Evolutionary conservation across 441 rosid species (phyloP).

Genomic region (Theobroma grandiflorum): DNA sequence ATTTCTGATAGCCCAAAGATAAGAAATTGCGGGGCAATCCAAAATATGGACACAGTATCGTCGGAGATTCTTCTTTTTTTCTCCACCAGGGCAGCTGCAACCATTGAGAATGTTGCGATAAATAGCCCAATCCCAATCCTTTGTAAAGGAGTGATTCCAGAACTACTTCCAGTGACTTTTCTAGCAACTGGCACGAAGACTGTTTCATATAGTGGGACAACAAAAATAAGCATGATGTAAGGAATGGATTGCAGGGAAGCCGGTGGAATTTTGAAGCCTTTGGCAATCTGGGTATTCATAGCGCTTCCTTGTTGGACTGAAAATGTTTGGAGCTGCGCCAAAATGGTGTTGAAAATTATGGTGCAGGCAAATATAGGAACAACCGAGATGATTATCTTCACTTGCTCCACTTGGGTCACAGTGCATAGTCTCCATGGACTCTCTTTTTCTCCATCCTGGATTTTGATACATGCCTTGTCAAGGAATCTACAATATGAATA

Average conservation of each 20-base stretch:
- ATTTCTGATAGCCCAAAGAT: slow-evolving; percentile 73
- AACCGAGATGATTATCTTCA: slow-evolving; percentile 62
- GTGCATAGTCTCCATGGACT: slow-evolving; percentile 79
- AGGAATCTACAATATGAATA: slow-evolving; percentile 52
- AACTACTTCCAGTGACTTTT: slow-evolving; percentile 52
- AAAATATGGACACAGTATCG: slow-evolving; percentile 54
- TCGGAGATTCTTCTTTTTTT: slow-evolving; percentile 49
- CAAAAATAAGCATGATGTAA: slow-evolving; percentile 65
- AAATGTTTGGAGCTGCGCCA: slow-evolving; percentile 83
- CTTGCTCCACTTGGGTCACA: slow-evolving; percentile 69
- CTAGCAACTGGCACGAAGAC: slow-evolving; percentile 54
- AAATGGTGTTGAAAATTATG: slow-evolving; percentile 73
- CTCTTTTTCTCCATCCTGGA: slow-evolving; percentile 54
- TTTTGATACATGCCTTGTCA: slow-evolving; percentile 70
- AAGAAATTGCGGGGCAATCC: slow-evolving; percentile 73
- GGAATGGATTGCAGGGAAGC: slow-evolving; percentile 82
- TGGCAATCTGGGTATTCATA: slow-evolving; percentile 59
- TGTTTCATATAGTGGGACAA: slow-evolving; percentile 69
- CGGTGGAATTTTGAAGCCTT: slow-evolving; percentile 62
- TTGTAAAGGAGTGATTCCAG: slow-evolving; percentile 67
- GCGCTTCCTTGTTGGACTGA: slow-evolving; percentile 73
- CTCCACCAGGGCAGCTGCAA: slow-evolving; percentile 68
- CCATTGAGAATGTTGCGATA: slow-evolving; percentile 68
- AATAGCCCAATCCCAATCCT: slow-evolving; percentile 66
- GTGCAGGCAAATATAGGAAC: slow-evolving; percentile 76